Conservation (phyloP, 768 basidiomycete genomes). For the Rhodotorula babjevae region DNA sequence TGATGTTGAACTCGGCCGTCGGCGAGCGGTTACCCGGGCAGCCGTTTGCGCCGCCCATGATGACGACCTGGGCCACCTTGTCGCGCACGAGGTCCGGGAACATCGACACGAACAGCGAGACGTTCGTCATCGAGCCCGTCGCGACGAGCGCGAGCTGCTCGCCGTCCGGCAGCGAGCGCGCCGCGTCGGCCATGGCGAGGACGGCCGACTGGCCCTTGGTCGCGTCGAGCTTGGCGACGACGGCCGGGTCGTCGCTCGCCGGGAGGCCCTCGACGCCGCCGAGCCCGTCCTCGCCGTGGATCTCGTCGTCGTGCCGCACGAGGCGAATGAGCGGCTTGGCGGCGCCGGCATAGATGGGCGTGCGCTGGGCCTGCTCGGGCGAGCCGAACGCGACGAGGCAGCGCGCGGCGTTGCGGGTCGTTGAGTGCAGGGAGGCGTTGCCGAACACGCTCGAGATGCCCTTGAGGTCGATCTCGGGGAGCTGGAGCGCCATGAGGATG, state of each 20-base stretch:
- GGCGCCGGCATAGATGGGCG: constrained; percentile 68
- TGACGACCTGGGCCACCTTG: constrained; percentile 65
- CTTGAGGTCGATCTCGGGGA: constrained; percentile 61
- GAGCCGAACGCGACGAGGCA: constrained; percentile 73
- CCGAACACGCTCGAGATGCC: constrained; percentile 89
- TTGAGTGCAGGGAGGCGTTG: constrained; percentile 58
- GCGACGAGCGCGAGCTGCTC: constrained; percentile 65
- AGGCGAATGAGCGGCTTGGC: constrained; percentile 63
- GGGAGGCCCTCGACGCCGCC: constrained; percentile 78
- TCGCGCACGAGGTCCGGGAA: constrained; percentile 54
- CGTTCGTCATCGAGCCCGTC: constrained; percentile 79
- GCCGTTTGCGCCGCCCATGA: constrained; percentile 90
- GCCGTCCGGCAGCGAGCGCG: constrained; percentile 54
- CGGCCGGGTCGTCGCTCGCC: constrained; percentile 51
- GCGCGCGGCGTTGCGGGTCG: constrained; percentile 67
- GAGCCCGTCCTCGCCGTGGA: constrained; percentile 77
- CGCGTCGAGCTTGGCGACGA: constrained; percentile 43
- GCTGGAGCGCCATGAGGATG: constrained; percentile 59
- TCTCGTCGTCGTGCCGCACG: constrained; percentile 58
- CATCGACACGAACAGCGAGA: constrained; percentile 60
- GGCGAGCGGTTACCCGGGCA: constrained; percentile 74
- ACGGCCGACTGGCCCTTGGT: constrained; percentile 48
- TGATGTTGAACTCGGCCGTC: constrained; percentile 45
- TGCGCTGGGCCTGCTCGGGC: constrained; percentile 46
- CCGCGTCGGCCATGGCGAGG: constrained; percentile 61